Evolutionary conservation across 106 monocot species (phyloP).

Genomic region (Dioscorea dumetorum): DNA sequence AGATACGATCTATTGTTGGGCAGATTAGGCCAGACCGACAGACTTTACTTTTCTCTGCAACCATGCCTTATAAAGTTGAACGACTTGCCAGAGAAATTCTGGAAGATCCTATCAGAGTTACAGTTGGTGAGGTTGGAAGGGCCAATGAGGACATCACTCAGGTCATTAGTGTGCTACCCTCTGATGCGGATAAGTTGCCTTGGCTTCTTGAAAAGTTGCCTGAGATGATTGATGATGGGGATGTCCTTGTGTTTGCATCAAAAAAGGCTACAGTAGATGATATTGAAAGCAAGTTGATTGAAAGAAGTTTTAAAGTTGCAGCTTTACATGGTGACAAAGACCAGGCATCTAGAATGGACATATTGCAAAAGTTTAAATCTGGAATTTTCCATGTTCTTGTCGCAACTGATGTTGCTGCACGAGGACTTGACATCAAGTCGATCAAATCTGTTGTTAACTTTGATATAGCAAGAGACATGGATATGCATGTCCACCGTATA

Average conservation of each 20-base stretch:
- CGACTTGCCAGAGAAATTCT: conserved; percentile 80
- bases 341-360: conserved; percentile 94
- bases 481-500: conserved; percentile 97
- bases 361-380: conserved; percentile 84
- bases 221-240: conserved; percentile 80
- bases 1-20: conserved; percentile 86
- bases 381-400: conserved; percentile 80
- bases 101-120: conserved; percentile 78
- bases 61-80: conserved; percentile 91
- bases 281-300: conserved; percentile 58
- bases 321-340: conserved; percentile 98
- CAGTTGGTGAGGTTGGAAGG: conserved; percentile 84
- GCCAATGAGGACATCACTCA: conserved; percentile 98
- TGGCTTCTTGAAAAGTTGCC: conserved; percentile 85
- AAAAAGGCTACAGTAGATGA: conserved; percentile 89
- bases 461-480: conserved; percentile 92
- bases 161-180: conserved; percentile 71
- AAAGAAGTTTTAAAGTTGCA: conserved; percentile 66
- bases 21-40: conserved; percentile 94
- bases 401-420: conserved; percentile 97
- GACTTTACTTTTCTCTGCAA: conserved; percentile 92
- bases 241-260: conserved; percentile 91
- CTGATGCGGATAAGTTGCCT: conserved; percentile 84
- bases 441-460: conserved; percentile 95
- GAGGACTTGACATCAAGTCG: conserved; percentile 93